Base-by-base conservation (phyloP, 345 rosid genomes). In the Stellera chamaejasme region DNA sequence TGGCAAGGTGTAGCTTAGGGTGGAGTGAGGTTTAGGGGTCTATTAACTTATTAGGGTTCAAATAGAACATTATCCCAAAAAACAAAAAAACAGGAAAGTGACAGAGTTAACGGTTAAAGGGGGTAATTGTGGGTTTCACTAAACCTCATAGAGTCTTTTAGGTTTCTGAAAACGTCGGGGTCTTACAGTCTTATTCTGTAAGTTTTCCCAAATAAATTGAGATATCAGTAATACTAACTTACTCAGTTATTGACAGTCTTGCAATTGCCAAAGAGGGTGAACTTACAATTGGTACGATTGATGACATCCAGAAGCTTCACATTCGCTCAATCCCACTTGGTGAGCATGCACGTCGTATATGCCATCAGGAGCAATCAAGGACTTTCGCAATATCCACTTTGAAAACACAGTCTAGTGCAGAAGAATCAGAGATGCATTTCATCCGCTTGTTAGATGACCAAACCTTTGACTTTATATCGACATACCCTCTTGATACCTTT, bases 281-380 rank as follows among this genome's bases (percentile, higher is more conserved):
- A 66, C 95, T 92, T 71, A 82, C 91, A 7, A 88, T 92, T 44
- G 95, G 97, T 58, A 88, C 97, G 61, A 92, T 92, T 42, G 96
- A 92, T 79, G 97, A 84, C 60, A 88, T 88, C 64, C 98, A 88
- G 75, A 92, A 92, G 84, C 97, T 92, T 74, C 98, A 92, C 64
- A 92, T 92, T 65, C 97, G 98, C 62, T 77, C 95, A 52, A 86
- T 92, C 67, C 96, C 98, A 1, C 69, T 92, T 45, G 97, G 98
- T 59, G 98, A 92, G 70, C 94, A 88, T 51, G 88, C 88, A 51
- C 85, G 89, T 32, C 87, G 97, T 32, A 88, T 92, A 64, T 84
- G 96, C 71, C 97, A 92, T 73, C 97, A 92, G 73, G 95, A 92
- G 64, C 97, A 86, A 66, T 77, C 98, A 55, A 80, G 91, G 50